Conservation (phyloP, 495 filamentous ascomycete species). For the Xylaria acuta region DNA sequence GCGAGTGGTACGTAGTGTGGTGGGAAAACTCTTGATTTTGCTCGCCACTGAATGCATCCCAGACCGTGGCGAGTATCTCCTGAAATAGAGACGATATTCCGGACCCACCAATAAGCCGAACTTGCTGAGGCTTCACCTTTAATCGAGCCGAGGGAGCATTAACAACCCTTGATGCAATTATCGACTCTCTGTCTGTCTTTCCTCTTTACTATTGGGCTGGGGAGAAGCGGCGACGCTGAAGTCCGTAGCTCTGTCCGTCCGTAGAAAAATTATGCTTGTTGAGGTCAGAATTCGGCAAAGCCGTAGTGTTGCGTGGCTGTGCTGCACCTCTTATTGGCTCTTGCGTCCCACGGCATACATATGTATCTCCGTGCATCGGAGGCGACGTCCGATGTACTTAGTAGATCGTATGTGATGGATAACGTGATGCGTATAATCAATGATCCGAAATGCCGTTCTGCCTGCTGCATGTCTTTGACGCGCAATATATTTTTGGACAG, state of each 20-base stretch:
- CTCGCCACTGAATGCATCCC: not conserved
- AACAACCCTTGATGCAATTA: not conserved
- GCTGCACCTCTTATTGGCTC: not conserved
- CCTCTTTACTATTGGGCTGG: not conserved
- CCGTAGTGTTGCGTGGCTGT: not conserved
- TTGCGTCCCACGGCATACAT: not conserved
- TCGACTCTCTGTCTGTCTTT: not conserved
- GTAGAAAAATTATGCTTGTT: not conserved
- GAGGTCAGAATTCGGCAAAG: not conserved
- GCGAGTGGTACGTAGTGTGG: not conserved
- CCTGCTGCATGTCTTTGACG: not conserved
- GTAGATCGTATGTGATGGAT: not conserved
- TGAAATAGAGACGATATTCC: not conserved
- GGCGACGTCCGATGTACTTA: not conserved
- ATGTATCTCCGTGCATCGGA: not conserved
- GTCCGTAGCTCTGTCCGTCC: not conserved
- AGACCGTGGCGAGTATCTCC: not conserved
- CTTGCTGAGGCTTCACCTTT: not conserved
- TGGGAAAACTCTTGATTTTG: not conserved
- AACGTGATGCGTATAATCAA: not conserved
- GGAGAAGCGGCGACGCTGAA: not conserved
- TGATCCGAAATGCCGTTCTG: not conserved
- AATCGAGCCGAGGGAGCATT: not conserved
- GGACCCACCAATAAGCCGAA: not conserved
- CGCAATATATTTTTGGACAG: not conserved